Base-by-base conservation (phyloP, 2,329 filamentous ascomycete species). In the Fusarium nurragi region DNA sequence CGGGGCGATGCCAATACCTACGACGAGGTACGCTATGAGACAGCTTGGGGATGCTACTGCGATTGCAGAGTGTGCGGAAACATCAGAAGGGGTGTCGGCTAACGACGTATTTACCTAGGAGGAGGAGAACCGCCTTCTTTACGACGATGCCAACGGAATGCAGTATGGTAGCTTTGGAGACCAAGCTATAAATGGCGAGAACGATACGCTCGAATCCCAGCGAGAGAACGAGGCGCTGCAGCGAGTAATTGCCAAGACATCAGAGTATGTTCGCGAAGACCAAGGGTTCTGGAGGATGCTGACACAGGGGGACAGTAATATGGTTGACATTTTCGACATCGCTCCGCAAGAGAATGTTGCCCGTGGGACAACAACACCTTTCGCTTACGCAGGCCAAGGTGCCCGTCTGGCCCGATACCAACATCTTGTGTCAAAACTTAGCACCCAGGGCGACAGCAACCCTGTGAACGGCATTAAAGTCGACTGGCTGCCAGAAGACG, bases 271-370 rank as follows among this genome's bases (percentile, higher is more conserved):
- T 22, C 10, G 19, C 21, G 13, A 23, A 18, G 30, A 44, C 22
- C 25, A 32, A 30, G n/a, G 30, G 18, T 7, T 21, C 41, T 43
- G 25, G 40, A 43, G 23, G 39, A 43, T 26, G 41, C 59, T 70
- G 36, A 71, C 39, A 19, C 22, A 22, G 28, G 22, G 28, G 43
- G 62, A 46, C 71, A 90, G 87, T 70, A 88, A 89, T 70, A 85
- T 90, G 77, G 86, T 90, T 60, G 87, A 90, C 72, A 86, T 90
- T 43, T 89, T 89, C 76, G 86, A 89, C 64, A 87, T 88, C 71
- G 82, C 84, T 32, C 85, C 86, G 21, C 82, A 84, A 56, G 81
- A 82, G 57, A 75, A 77, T 30, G 69, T 73, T 47, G 69, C 73
- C 61, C 70, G 79, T 67, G 70, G 76, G 64, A 58, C 73, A 59